Percentiles rank a stretch among this genome's conserved stretches.
phyloP scores from a whole-genome alignment of 2,329 filamentous ascomycete genomes.

The Samsoniella hepiali region DNA sequence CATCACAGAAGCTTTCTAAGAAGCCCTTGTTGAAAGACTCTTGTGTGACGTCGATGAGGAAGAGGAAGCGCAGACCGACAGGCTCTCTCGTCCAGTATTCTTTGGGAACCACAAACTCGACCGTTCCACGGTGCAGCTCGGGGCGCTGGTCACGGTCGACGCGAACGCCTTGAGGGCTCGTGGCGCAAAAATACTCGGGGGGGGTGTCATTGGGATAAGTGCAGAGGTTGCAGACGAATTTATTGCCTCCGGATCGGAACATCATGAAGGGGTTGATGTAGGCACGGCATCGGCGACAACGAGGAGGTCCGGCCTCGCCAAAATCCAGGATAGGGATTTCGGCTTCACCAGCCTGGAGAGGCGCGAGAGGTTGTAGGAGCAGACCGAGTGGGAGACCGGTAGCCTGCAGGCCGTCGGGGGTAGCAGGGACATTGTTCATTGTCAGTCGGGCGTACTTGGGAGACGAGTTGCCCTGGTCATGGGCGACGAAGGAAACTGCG shows the following conservation, averaged over 20 bases:
- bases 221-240: slow-evolving; percentile 97
- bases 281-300: slow-evolving; percentile 86
- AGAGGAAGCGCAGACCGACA: slow-evolving; percentile 81
- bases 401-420: slow-evolving; percentile 71
- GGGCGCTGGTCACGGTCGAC: slow-evolving; percentile 86
- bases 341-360: slow-evolving; percentile 77
- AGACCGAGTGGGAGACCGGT: slow-evolving; percentile 86
- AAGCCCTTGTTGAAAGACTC: slow-evolving; percentile 90
- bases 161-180: slow-evolving; percentile 79
- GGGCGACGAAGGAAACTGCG: slow-evolving; percentile 84
- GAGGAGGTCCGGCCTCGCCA: slow-evolving; percentile 82
- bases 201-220: slow-evolving; percentile 94
- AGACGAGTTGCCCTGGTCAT: slow-evolving; percentile 93
- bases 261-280: slow-evolving; percentile 99
- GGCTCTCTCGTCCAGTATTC: slow-evolving; percentile 98
- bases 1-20: slow-evolving; percentile 84
- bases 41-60: slow-evolving; percentile 89
- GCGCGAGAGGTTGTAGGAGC: slow-evolving; percentile 81
- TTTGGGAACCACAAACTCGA: slow-evolving; percentile 95
- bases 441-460: slow-evolving; percentile 91
- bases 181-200: slow-evolving; percentile 88
- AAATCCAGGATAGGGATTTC: slow-evolving; percentile 93
- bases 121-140: slow-evolving; percentile 85
- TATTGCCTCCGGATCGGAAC: slow-evolving; percentile 89
- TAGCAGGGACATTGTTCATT: slow-evolving; percentile 87